Evolutionary conservation across 192 early-diverging fungal species (phyloP), one percentile per base, ranked within the genome.

Genomic region (Backusella luteola): DNA sequence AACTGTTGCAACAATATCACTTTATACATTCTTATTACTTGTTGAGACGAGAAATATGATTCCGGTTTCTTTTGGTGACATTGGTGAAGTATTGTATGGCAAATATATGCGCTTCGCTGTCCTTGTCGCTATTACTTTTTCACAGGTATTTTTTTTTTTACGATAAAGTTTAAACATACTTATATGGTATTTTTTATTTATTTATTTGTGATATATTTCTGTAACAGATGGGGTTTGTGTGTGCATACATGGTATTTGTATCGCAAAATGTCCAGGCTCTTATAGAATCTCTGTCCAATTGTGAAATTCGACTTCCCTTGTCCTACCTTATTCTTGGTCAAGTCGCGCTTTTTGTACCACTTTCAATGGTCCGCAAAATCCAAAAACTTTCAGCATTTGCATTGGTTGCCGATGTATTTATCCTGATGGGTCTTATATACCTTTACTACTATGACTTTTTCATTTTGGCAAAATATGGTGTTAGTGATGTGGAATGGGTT

Each of bases 241-340:
- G 95, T 76, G 96, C 94, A 3, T 95, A 96, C 73, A 89, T 93
- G 79, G 94, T 96, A 52, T 98, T 98, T 81, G 92, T 98, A 7
- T 91, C 93, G 2, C 92, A 95, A 77, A 98, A 96, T 77, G 85
- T 96, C 56, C 89, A 91, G 52, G 93, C 95, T 38, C 84, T 92
- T 69, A 80, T 93, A 67, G 90, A 92, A 78, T 87, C 91, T 6
- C 79, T 93, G 19, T 91, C 95, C 3, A 82, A 90, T 68, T 97
- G 96, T 84, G 80, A 78, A 44, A 77, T 85, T 49, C 78, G 49
- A n/a, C 84, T 87, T 19, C 44, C 83, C 46, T 35, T 77, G 26
- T 80, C 81, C 21, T 76, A 76, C 56, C 82, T 91, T 17, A 93
- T 97, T 71, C 69, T 94, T 15, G 75, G 91, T 21, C 95, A 95